Percentiles rank a stretch among this genome's conserved stretches.
Evolutionary conservation across 2,329 filamentous ascomycete species (phyloP).

Genomic region (Ceratocystis cacaofunesta): DNA sequence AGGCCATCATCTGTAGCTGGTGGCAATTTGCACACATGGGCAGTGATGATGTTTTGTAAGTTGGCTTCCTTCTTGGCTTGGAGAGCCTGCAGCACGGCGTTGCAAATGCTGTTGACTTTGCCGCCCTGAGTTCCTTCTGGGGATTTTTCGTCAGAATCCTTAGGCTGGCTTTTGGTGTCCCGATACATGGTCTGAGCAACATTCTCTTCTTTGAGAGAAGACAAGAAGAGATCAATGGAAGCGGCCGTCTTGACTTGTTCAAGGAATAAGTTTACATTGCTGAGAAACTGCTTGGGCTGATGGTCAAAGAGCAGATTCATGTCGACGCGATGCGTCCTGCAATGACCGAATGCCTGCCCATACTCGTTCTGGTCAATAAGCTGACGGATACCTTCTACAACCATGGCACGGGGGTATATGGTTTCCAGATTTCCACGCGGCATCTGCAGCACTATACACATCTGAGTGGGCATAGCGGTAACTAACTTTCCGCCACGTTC

Average conservation of each 20-base stretch:
- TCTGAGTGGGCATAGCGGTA: slow-evolving; percentile 75
- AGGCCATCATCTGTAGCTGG: slow-evolving; percentile 81
- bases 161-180: slow-evolving; percentile 48
- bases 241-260: slow-evolving; percentile 69
- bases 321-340: slow-evolving; percentile 84
- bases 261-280: slow-evolving; percentile 60
- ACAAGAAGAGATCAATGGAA: slow-evolving; percentile 81
- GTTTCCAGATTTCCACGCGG: slow-evolving; percentile 91
- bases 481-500: slow-evolving; percentile 79
- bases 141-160: slow-evolving; percentile 12
- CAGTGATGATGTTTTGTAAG: slow-evolving; percentile 86
- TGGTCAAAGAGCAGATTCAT: slow-evolving; percentile 97
- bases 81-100: slow-evolving; percentile 57
- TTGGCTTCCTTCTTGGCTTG: slow-evolving; percentile 35
- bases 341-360: slow-evolving; percentile 68
- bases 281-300: slow-evolving; percentile 70
- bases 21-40: slow-evolving; percentile 83
- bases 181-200: slow-evolving; percentile 89
- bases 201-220: slow-evolving; percentile 79
- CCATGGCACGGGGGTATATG: slow-evolving; percentile 81
- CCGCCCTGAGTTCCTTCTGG: slow-evolving; percentile 20
- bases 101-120: slow-evolving; percentile 81
- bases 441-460: slow-evolving; percentile 83
- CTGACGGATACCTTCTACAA: slow-evolving; percentile 73
- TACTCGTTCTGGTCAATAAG: slow-evolving; percentile 73